These are phyloP conservation scores for Calonectria montana DNA, from an alignment of 2,329 filamentous ascomycete species.

Conservation along the genomic window DNA sequence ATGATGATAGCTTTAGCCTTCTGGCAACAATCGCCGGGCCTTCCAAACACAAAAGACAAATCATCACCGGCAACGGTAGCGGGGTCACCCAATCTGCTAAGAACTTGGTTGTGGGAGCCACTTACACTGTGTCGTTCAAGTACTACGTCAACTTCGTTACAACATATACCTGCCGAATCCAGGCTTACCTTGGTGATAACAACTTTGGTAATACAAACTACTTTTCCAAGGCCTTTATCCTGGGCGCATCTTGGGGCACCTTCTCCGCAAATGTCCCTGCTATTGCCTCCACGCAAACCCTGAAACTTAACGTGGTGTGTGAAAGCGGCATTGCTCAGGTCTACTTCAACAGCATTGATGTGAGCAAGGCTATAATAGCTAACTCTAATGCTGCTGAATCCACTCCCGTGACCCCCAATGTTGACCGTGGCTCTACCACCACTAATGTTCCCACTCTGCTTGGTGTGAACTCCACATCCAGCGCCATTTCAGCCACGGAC, in stretches of 20 bases:
- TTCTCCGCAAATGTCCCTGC: background rate
- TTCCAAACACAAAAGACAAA: background rate
- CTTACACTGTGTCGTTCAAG: constrained; percentile 1
- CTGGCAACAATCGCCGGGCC: background rate
- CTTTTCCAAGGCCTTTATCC: background rate
- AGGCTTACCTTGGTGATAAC: background rate
- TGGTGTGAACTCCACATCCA: too few relatives aligned
- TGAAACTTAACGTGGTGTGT: background rate
- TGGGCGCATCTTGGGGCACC: background rate
- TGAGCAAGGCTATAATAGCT: background rate
- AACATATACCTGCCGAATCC: background rate
- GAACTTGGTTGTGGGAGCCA: background rate
- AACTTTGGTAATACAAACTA: background rate
- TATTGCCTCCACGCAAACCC: background rate
- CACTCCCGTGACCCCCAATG: too few relatives aligned
- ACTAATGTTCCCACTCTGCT: too few relatives aligned
- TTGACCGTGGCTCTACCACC: too few relatives aligned
- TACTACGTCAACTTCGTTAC: background rate
- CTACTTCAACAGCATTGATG: background rate
- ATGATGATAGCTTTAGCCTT: too few relatives aligned
- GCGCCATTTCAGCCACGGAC: too few relatives aligned
- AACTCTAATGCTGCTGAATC: too few relatives aligned
- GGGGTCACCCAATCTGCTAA: background rate
- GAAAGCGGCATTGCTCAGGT: background rate
- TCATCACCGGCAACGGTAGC: background rate